phyloP scores from a whole-genome alignment of 306 rosid genomes.

The Gastrolobium bilobum region DNA sequence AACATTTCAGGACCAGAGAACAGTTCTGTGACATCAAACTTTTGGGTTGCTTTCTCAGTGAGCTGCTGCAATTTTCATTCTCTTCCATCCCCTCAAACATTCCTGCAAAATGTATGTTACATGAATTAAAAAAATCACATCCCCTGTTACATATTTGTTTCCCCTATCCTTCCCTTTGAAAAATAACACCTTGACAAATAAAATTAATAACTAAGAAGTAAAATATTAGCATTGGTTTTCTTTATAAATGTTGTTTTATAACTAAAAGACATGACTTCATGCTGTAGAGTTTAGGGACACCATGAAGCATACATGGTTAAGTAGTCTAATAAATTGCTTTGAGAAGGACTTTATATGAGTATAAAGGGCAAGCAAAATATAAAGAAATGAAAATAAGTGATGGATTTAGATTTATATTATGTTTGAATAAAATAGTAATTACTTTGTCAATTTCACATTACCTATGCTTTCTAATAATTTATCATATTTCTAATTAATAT shows the following conservation, averaged over 20 bases:
- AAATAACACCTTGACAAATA: too few species aligned
- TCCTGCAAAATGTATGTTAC: not conserved
- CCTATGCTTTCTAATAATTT: too few species aligned
- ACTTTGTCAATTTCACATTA: not conserved
- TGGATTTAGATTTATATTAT: not conserved
- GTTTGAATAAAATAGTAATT: not conserved
- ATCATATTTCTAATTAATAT: too few species aligned
- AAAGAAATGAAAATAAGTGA: not conserved
- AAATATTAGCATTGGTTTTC: too few species aligned
- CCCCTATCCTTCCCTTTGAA: too few species aligned
- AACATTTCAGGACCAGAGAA: not conserved
- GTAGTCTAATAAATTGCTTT: not conserved
- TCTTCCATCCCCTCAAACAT: not conserved
- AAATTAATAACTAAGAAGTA: too few species aligned
- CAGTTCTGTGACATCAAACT: not conserved
- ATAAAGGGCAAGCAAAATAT: not conserved
- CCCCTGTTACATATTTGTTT: too few species aligned
- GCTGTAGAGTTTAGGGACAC: not conserved
- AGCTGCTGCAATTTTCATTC: constrained; percentile 1
- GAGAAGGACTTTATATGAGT: too few species aligned
- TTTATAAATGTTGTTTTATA: too few species aligned
- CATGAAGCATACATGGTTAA: not conserved
- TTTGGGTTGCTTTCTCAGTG: constrained; percentile 19
- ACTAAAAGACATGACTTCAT: not conserved
- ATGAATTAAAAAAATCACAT: too few species aligned